Evolutionary conservation across 2,329 filamentous ascomycete genomes (phyloP), one percentile per base, ranked within the genome.

Genomic region (Raffaelea deltoideospora): DNA sequence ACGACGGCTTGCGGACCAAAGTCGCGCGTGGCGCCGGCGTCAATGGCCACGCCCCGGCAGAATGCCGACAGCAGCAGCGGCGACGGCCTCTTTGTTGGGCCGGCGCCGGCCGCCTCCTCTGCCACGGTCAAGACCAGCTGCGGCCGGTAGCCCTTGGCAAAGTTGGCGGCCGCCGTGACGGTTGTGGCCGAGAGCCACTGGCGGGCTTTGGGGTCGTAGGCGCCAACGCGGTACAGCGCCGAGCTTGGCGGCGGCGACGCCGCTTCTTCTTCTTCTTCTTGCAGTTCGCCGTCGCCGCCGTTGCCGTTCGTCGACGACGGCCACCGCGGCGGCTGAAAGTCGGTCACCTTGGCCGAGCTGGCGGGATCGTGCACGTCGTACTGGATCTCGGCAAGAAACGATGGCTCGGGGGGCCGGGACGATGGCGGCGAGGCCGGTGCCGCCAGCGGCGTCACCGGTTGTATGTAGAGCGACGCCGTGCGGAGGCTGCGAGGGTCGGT

Each of bases 1-100:
- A 79, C 56, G 36, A 64, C 52, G 8, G 67, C 70, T 57, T 72
- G 63, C 31, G 75, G 72, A 0, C 72, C 72, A 56, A 78, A 78
- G 50, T 78, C 72, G 44, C 74, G 62, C 47, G 74, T 79, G 46
- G 69, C 63, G 3, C 74, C 74, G 10, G 74, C 74, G 50, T 79
- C 74, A 39, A 79, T 70, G 45, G 52, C 52, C 17, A 72, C 64
- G n/a, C 72, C 71, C 50, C 66, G 67, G 33, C 65, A 51, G n/a
- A n/a, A n/a, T n/a, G n/a, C n/a, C 24, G 61, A 59, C 13, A 64
- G 69, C 6, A 24, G 18, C n/a, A 23, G 21, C 11, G 24, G 14
- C 13, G 23, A 10, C n/a, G n/a, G n/a, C n/a, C n/a, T n/a, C n/a
- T n/a, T n/a, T n/a, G n/a, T n/a, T n/a, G n/a, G n/a, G 20, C n/a